A percentile compares a stretch with the other conserved stretches of the same genome.
Conservation (phyloP, 768 basidiomycete species). For the Boletus huronensis region DNA sequence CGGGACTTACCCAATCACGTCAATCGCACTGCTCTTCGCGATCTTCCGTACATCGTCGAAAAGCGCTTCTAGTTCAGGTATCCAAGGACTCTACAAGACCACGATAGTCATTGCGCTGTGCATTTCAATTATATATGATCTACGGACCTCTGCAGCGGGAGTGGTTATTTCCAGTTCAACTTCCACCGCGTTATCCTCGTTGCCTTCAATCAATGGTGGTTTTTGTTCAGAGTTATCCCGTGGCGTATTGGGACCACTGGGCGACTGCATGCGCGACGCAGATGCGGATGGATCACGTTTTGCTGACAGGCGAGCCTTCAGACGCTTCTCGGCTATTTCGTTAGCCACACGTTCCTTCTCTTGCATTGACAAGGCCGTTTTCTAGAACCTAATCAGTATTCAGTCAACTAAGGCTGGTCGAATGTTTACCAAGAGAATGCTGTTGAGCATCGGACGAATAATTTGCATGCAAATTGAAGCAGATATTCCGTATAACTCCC, state of each 20-base stretch:
- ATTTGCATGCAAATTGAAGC: slow-evolving; percentile 93
- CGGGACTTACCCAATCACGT: slow-evolving; percentile 65
- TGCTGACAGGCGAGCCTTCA: slow-evolving; percentile 71
- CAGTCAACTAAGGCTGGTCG: neutral
- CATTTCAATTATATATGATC: slow-evolving; percentile 1
- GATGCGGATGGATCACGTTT: slow-evolving; percentile 65
- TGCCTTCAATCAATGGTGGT: slow-evolving; percentile 28
- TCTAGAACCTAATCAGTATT: slow-evolving; percentile 35
- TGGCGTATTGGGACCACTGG: slow-evolving; percentile 37
- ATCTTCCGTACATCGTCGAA: slow-evolving; percentile 76
- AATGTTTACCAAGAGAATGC: slow-evolving; percentile 52
- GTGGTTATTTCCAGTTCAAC: slow-evolving; percentile 36
- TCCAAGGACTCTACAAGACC: slow-evolving; percentile 63
- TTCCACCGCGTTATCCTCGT: slow-evolving; percentile 54
- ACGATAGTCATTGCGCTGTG: slow-evolving; percentile 5
- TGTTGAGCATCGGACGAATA: slow-evolving; percentile 75
- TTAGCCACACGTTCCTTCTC: slow-evolving; percentile 67
- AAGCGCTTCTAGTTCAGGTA: slow-evolving; percentile 64
- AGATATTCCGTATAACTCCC: slow-evolving; percentile 72
- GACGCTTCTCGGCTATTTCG: slow-evolving; percentile 75
- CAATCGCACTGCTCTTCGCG: slow-evolving; percentile 59
- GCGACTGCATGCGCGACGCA: slow-evolving; percentile 62
- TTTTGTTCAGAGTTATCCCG: slow-evolving; percentile 27
- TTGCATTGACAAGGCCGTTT: slow-evolving; percentile 57
- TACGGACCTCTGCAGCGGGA: slow-evolving; percentile 25